Conservation (phyloP, 805 yeast genomes). For the Saccharomycopsis fermentans region DNA sequence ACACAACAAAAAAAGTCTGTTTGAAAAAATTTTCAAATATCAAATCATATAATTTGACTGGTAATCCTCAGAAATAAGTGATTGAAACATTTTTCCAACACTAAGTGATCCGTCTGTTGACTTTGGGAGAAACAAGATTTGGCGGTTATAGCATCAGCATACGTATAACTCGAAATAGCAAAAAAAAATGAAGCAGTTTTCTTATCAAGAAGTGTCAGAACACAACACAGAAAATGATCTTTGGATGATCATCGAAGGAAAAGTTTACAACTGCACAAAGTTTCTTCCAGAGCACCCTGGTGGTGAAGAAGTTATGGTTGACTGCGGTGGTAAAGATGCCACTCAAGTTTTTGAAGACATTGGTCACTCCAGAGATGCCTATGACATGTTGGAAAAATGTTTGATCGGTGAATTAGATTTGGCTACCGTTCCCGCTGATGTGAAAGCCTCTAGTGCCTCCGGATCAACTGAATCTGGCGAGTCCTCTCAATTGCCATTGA, state of each 20-base stretch:
- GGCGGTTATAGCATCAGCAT: constrained; percentile 21
- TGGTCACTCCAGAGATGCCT: constrained; percentile 97
- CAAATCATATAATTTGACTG: background rate
- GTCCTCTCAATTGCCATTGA: constrained; percentile 26
- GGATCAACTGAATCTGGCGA: constrained; percentile 19
- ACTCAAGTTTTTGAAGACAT: constrained; percentile 66
- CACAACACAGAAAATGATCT: constrained; percentile 71
- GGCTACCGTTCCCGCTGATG: constrained; percentile 31
- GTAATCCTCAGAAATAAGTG: background rate
- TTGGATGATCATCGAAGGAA: constrained; percentile 78
- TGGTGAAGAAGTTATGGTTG: constrained; percentile 72
- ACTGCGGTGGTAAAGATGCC: constrained; percentile 76
- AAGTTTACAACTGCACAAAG: constrained; percentile 63
- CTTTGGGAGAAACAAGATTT: background rate
- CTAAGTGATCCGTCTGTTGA: background rate
- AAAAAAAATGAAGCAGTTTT: constrained; percentile 10
- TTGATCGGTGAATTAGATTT: constrained; percentile 75
- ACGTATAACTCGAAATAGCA: background rate
- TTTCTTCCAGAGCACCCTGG: constrained; percentile 56
- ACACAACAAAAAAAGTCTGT: background rate
- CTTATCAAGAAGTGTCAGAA: constrained; percentile 42
- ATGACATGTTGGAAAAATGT: constrained; percentile 57
- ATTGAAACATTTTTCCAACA: background rate
- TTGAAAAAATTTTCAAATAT: background rate
- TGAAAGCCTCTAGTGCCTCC: constrained; percentile 20